A percentile compares a stretch with the other conserved stretches of the same genome.
Conservation (phyloP, 148 eudicot genomes). For the Rhododendron molle region DNA sequence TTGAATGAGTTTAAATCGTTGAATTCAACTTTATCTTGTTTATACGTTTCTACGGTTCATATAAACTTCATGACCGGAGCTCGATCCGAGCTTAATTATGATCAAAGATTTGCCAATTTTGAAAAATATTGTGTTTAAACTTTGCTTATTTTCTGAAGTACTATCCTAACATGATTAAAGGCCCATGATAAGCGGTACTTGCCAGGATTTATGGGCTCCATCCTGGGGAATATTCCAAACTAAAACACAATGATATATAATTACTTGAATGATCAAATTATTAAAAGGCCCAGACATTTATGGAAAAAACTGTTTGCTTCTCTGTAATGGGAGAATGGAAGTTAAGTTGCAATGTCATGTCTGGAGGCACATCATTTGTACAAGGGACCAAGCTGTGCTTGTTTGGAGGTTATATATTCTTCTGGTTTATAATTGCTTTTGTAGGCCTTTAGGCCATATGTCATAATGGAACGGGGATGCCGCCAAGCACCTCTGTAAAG, state of each 20-base stretch:
- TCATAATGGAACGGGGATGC: too few relatives aligned
- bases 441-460: neutral
- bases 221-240: neutral
- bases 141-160: neutral
- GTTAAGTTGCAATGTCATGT: neutral
- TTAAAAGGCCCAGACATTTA: neutral
- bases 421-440: neutral
- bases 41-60: neutral
- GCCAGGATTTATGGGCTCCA: slow-evolving; percentile 15
- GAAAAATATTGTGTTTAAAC: neutral
- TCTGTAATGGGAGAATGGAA: neutral
- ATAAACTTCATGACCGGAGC: neutral
- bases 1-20: neutral
- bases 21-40: neutral
- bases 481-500: too few relatives aligned
- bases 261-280: neutral
- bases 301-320: neutral
- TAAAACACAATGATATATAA: neutral
- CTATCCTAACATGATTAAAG: neutral
- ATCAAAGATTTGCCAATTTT: neutral
- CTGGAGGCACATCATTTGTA: slow-evolving; percentile 6
- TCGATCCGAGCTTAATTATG: neutral
- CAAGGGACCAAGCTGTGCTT: slow-evolving; percentile 3
- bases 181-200: neutral
- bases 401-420: slow-evolving; percentile 1